A percentile compares a stretch with the other conserved stretches of the same genome.
Evolutionary conservation across 352 stramenopile genomes (phyloP).

Genomic region (Pythium sp.): DNA sequence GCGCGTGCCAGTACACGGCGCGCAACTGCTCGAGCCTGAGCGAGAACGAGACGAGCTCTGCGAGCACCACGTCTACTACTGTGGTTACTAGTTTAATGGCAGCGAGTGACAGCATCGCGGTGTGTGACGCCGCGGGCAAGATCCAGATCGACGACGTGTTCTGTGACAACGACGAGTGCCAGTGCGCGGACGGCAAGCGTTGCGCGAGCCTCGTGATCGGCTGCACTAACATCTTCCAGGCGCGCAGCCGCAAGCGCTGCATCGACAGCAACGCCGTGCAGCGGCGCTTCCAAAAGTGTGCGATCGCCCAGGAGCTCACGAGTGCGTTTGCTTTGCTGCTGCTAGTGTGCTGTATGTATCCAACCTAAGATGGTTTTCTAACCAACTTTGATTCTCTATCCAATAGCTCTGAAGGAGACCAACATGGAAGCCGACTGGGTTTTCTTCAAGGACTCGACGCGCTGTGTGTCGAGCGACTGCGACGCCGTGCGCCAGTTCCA

Average conservation of each 20-base stretch:
- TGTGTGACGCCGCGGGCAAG: conserved; percentile 51
- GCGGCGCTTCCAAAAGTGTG: conserved; percentile 53
- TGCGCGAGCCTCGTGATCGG: conserved; percentile 70
- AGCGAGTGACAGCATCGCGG: conserved; percentile 25
- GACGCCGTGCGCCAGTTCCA: conserved; percentile 56
- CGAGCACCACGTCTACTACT: conserved; percentile 8
- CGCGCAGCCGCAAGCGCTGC: conserved; percentile 66
- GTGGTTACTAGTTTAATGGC: neutral
- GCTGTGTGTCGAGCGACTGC: conserved; percentile 65
- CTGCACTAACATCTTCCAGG: conserved; percentile 69
- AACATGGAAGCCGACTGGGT: conserved; percentile 69
- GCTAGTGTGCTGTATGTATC: too few species aligned
- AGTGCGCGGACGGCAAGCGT: conserved; percentile 41
- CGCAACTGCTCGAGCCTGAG: conserved; percentile 51
- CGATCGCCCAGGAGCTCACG: conserved; percentile 43
- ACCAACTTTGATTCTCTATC: neutral
- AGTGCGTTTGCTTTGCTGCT: conserved; percentile 24
- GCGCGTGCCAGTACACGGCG: conserved; percentile 57
- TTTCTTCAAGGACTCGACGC: conserved; percentile 54
- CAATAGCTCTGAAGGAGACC: conserved; percentile 32
- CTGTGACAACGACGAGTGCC: conserved; percentile 58
- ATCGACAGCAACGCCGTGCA: conserved; percentile 44
- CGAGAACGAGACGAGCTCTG: conserved; percentile 8
- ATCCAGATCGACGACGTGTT: conserved; percentile 86
- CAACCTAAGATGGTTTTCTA: neutral